These are phyloP conservation scores for Ustilago vetiveriae DNA, from an alignment of 1,284 basidiomycete genomes.

Conservation along the genomic window DNA sequence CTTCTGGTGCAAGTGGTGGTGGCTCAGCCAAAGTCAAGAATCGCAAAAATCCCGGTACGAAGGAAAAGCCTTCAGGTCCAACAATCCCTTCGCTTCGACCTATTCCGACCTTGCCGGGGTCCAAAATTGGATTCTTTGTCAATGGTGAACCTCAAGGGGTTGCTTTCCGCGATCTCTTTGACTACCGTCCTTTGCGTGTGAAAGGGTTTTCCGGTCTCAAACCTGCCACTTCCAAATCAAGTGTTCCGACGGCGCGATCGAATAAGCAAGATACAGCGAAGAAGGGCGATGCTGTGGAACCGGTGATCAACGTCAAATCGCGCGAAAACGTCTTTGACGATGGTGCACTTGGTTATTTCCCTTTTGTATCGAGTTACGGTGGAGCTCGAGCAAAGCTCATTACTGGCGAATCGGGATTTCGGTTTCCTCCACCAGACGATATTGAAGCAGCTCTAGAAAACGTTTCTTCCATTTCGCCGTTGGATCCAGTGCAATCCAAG, in stretches of 20 bases:
- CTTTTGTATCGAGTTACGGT: slow-evolving; percentile 91
- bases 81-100: slow-evolving; percentile 71
- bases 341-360: slow-evolving; percentile 93
- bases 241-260: slow-evolving; percentile 2
- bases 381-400: slow-evolving; percentile 85
- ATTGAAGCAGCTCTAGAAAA: slow-evolving; percentile 48
- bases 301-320: slow-evolving; percentile 55
- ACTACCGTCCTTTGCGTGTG: slow-evolving; percentile 79
- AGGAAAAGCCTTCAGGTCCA: slow-evolving; percentile 36
- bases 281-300: slow-evolving; percentile 14
- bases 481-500: background rate
- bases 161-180: slow-evolving; percentile 88
- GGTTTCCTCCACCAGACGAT: slow-evolving; percentile 73
- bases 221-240: slow-evolving; percentile 7
- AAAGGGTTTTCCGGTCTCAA: slow-evolving; percentile 28
- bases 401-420: slow-evolving; percentile 78
- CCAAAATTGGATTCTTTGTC: slow-evolving; percentile 86
- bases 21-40: slow-evolving; percentile 42
- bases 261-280: slow-evolving; percentile 13
- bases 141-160: slow-evolving; percentile 87
- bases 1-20: slow-evolving; percentile 3
- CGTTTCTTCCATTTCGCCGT: background rate
- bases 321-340: slow-evolving; percentile 86
- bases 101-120: slow-evolving; percentile 77
- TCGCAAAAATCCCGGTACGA: slow-evolving; percentile 37